Conservation (phyloP, 75 land plant genomes). For the Gnetum montanum region DNA sequence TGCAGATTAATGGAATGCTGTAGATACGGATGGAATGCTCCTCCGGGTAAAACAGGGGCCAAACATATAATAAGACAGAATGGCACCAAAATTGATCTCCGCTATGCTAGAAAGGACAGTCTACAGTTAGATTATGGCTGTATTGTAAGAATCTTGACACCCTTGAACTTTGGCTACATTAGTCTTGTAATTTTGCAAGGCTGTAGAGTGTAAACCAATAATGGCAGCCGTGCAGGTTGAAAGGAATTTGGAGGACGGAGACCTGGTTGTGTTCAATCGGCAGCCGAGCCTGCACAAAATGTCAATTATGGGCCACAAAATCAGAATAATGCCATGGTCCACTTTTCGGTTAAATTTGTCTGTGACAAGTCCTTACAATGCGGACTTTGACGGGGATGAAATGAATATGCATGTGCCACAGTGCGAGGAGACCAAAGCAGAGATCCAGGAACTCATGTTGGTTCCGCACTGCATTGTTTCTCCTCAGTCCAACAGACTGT, state of each 20-base stretch:
- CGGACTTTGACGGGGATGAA: conserved; percentile 99
- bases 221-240: too few relatives aligned
- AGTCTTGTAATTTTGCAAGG: too few relatives aligned
- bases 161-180: too few relatives aligned
- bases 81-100: conserved; percentile 93
- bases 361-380: conserved; percentile 99
- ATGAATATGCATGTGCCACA: conserved; percentile 99
- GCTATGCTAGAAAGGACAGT: conserved; percentile 87
- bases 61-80: conserved; percentile 94
- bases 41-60: conserved; percentile 97
- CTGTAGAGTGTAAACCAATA: too few relatives aligned
- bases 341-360: conserved; percentile 94
- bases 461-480: conserved; percentile 99
- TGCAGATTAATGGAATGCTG: conserved; percentile 89
- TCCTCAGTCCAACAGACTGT: conserved; percentile 59
- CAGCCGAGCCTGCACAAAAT: conserved; percentile 99
- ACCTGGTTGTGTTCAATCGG: conserved; percentile 92
- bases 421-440: conserved; percentile 96
- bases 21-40: conserved; percentile 98
- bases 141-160: too few relatives aligned
- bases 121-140: conserved; percentile 95
- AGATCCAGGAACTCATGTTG: conserved; percentile 94
- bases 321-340: conserved; percentile 97
- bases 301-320: conserved; percentile 99
- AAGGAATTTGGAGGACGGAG: conserved; percentile 90